phyloP scores from a whole-genome alignment of 2,329 filamentous ascomycete genomes.

The Bipolaris oryzae region DNA sequence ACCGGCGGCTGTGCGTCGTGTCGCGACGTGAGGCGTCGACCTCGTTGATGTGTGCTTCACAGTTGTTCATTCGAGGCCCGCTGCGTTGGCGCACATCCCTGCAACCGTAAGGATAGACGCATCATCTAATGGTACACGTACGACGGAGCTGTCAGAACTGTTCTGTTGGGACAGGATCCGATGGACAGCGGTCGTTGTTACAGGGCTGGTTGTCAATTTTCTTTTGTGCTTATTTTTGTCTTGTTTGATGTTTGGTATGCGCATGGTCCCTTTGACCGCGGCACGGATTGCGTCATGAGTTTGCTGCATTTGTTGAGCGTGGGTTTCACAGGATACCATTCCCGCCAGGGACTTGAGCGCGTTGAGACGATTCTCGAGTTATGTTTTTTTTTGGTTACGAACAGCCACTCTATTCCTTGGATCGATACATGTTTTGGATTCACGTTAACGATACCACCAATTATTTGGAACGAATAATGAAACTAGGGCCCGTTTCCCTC shows the following conservation, averaged over 20 bases:
- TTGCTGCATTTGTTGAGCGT: constrained; percentile 29
- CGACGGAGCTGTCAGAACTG: constrained; percentile 31
- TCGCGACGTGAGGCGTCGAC: constrained; percentile 19
- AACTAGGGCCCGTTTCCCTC: constrained; percentile 14
- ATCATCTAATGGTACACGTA: constrained; percentile 32
- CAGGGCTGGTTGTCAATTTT: constrained; percentile 13
- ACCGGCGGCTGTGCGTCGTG: constrained; percentile 35
- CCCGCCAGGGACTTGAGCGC: constrained; percentile 4
- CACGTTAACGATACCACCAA: constrained; percentile 19
- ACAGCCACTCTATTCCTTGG: constrained; percentile 8
- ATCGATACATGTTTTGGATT: constrained; percentile 15
- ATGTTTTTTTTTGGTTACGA: constrained; percentile 10
- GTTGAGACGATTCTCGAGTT: constrained; percentile 1
- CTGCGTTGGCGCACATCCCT: constrained; percentile 16
- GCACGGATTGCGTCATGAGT: constrained; percentile 31
- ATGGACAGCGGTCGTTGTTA: constrained; percentile 15
- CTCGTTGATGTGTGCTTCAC: constrained; percentile 13
- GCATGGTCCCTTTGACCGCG: constrained; percentile 9
- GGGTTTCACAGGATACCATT: constrained; percentile 10
- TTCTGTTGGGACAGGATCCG: constrained; percentile 27
- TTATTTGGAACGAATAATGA: constrained; percentile 31
- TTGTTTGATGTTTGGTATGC: constrained; percentile 23
- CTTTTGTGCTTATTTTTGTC: constrained; percentile 12
- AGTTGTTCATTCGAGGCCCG: constrained; percentile 25
- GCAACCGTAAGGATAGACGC: constrained; percentile 23